These are phyloP conservation scores for Periconia macrospinosa DNA, from an alignment of 2,329 filamentous ascomycete species.

Conservation along the genomic window DNA sequence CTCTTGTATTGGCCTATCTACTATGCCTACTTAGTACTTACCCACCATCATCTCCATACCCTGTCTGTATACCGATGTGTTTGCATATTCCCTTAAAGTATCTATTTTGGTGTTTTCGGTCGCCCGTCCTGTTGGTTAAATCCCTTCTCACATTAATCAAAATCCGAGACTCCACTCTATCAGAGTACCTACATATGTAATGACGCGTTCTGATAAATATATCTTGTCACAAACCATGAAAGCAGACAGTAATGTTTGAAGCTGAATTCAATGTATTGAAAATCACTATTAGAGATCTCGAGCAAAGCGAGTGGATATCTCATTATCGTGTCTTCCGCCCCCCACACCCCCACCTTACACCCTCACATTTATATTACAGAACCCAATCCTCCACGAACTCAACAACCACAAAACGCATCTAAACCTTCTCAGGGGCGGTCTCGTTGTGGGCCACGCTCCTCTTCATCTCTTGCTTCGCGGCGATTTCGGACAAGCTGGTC, in stretches of 20 bases:
- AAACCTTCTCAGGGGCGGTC: conserved; percentile 9
- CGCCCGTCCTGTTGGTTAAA: no score
- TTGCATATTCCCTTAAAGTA: no score
- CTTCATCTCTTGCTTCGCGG: conserved; percentile 35
- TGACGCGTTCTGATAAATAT: no score
- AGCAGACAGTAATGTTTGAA: not conserved
- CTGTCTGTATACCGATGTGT: no score
- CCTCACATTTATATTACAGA: not conserved
- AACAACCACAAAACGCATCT: not conserved
- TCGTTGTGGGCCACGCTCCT: conserved; percentile 33
- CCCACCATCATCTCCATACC: no score
- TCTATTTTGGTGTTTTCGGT: no score
- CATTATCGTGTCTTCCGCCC: not conserved
- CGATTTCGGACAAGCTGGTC: conserved; percentile 32
- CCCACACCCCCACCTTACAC: not conserved
- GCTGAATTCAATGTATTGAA: not conserved
- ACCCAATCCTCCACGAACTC: not conserved
- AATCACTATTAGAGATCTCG: not conserved
- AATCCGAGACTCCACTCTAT: no score
- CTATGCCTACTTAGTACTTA: no score
- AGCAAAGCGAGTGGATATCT: not conserved
- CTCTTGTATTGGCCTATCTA: no score
- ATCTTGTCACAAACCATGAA: no score
- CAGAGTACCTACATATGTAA: no score
- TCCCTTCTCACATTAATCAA: no score